Conservation (phyloP, 371 early-diverging fungal genomes). For the Homolaphlyctis polyrhiza region DNA sequence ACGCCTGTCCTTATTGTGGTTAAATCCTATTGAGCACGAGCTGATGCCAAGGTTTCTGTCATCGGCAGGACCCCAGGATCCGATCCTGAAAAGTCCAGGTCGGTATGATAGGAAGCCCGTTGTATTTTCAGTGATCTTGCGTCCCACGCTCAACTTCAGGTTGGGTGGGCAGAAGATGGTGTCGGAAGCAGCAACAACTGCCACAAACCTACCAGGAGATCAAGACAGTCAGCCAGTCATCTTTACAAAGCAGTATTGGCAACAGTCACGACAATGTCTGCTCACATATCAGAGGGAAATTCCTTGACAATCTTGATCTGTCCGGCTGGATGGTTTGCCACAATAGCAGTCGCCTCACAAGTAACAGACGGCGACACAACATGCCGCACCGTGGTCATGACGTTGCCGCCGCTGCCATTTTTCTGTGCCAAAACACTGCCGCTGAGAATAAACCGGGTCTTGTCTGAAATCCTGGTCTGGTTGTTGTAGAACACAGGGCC, state of each 20-base stretch:
- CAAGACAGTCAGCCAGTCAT: not conserved
- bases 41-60: slow-evolving; percentile 1
- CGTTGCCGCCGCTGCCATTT: slow-evolving; percentile 73
- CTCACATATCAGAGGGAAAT: slow-evolving; percentile 58
- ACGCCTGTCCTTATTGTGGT: slow-evolving; percentile 8
- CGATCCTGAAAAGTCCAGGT: slow-evolving; percentile 67
- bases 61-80: slow-evolving; percentile 33
- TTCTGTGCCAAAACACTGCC: slow-evolving; percentile 67
- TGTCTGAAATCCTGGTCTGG: slow-evolving; percentile 65
- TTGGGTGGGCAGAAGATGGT: slow-evolving; percentile 61
- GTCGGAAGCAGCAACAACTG: slow-evolving; percentile 47
- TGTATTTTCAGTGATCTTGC: slow-evolving; percentile 45
- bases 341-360: slow-evolving; percentile 20
- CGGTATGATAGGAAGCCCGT: slow-evolving; percentile 76
- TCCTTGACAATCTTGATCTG: slow-evolving; percentile 66
- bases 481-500: not conserved
- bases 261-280: not conserved
- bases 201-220: slow-evolving; percentile 56
- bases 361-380: slow-evolving; percentile 50
- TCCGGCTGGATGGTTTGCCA: slow-evolving; percentile 52
- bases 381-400: slow-evolving; percentile 68
- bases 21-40: slow-evolving; percentile 33
- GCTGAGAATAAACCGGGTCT: slow-evolving; percentile 57
- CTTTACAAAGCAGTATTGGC: not conserved
- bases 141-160: slow-evolving; percentile 58